Conservation (phyloP, 1,139 yeast species). For the Debaryomyces sp. region DNA sequence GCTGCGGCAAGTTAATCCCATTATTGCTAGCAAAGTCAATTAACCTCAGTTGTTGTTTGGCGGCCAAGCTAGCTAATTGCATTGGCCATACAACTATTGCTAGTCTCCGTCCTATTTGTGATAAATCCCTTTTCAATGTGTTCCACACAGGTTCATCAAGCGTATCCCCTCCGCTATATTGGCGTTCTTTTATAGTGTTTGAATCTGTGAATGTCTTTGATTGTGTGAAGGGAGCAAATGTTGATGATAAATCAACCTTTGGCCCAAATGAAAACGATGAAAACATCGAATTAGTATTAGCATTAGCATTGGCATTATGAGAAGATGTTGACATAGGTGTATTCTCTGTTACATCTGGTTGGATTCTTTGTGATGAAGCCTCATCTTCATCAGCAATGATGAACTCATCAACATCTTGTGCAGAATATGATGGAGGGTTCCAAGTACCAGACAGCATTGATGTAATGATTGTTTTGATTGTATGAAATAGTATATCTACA, state of each 20-base stretch:
- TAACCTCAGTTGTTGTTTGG: constrained; percentile 45
- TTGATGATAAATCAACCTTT: constrained; percentile 42
- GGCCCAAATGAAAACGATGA: constrained; percentile 26
- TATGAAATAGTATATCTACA: neutral
- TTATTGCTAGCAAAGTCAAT: constrained; percentile 46
- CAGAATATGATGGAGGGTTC: constrained; percentile 12
- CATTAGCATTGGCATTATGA: neutral
- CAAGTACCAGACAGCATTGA: constrained; percentile 13
- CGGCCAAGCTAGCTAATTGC: constrained; percentile 47
- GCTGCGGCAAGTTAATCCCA: constrained; percentile 48
- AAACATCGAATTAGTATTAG: constrained; percentile 3
- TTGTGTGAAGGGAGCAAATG: constrained; percentile 41
- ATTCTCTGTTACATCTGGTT: constrained; percentile 2
- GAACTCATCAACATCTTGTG: constrained; percentile 26
- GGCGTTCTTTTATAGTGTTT: constrained; percentile 66
- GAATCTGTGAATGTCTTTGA: constrained; percentile 37
- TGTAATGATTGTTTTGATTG: neutral
- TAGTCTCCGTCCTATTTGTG: constrained; percentile 65
- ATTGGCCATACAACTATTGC: constrained; percentile 75
- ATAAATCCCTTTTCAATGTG: constrained; percentile 69
- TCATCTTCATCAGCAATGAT: constrained; percentile 30
- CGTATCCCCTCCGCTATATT: constrained; percentile 83
- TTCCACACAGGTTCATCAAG: constrained; percentile 78
- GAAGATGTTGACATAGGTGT: constrained; percentile 2
- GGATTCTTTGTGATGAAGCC: constrained; percentile 7